Conservation (phyloP, 306 rosid species). For the Prunus mongolica region DNA sequence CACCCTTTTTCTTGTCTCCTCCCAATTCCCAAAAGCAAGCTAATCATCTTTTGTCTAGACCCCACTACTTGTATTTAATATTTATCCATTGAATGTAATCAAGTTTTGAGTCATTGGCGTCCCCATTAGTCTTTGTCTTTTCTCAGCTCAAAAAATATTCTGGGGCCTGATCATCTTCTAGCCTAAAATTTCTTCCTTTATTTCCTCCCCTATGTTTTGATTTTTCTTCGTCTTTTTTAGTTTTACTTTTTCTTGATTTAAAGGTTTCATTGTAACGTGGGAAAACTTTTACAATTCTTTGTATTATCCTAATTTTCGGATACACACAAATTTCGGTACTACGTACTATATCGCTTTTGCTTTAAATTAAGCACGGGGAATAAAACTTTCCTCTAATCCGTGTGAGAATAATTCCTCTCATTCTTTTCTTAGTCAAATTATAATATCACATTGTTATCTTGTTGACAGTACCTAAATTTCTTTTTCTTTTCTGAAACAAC, state of each 20-base stretch:
- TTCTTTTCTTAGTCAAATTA: neutral
- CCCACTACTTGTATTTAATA: neutral
- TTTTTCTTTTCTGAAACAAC: neutral
- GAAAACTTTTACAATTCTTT: neutral
- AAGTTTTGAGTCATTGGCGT: neutral
- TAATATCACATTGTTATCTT: neutral
- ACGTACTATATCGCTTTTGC: neutral
- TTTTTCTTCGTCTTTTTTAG: neutral
- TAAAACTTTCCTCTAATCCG: neutral
- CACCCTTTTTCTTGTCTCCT: neutral
- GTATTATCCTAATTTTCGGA: too few relatives aligned
- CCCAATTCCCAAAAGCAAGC: neutral
- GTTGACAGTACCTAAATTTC: too few relatives aligned
- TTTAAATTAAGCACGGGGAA: neutral
- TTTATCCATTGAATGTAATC: neutral
- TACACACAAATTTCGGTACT: neutral
- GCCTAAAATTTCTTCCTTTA: neutral
- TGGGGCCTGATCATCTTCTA: neutral
- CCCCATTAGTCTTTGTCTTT: neutral
- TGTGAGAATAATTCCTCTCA: neutral
- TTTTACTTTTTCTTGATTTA: neutral
- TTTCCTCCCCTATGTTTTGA: neutral
- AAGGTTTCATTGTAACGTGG: neutral
- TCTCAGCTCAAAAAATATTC: neutral
- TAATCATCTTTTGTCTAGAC: too few relatives aligned